Evolutionary conservation across 140 eudicot species (phyloP), one percentile per base, ranked within the genome.

Genomic region (Oenanthe javanica): DNA sequence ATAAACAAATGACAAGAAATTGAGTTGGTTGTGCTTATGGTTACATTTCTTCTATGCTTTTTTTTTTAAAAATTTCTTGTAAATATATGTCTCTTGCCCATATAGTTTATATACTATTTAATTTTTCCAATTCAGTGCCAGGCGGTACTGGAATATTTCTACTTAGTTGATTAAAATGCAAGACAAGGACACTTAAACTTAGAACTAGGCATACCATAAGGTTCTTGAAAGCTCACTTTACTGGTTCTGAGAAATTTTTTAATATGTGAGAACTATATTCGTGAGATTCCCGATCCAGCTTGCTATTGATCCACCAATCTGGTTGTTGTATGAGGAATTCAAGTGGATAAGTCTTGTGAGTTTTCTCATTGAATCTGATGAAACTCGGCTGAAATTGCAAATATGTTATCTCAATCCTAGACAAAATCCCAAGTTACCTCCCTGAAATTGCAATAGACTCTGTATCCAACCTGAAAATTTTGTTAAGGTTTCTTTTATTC

Each of bases 191-290:
- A 42, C 50, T 16, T 71, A 42, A 49, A 49, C 52, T 9, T 49
- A 49, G 52, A 45, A 38, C 23, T 71, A 71, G 51, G 76, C 9
- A 71, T 12, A 42, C 14, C 51, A 31, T 71, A 71, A 71, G 76
- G 76, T 42, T 71, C 18, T 42, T 71, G 84, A 3, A 91, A 40
- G 79, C 25, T 2, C 0, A 78, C 36, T 57, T 57, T 89, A 40
- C 2, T 0, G 38, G 42, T 91, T 91, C 45, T 2, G 76, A 23
- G 96, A 87, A 82, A 89, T 90, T 69, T 91, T 86, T 83, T 86
- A 2, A 48, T 46, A 8, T 2, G 0, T 10, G 4, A 87, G 79
- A 4, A 6, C 0, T 46, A 85, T 84, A 54, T 59, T 79, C 2
- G 84, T 79, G 14, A 66, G 36, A n/a, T 25, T 48, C 90, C 90